phyloP scores from a whole-genome alignment of 208 protist species.

The Leishmania martiniquensis region DNA sequence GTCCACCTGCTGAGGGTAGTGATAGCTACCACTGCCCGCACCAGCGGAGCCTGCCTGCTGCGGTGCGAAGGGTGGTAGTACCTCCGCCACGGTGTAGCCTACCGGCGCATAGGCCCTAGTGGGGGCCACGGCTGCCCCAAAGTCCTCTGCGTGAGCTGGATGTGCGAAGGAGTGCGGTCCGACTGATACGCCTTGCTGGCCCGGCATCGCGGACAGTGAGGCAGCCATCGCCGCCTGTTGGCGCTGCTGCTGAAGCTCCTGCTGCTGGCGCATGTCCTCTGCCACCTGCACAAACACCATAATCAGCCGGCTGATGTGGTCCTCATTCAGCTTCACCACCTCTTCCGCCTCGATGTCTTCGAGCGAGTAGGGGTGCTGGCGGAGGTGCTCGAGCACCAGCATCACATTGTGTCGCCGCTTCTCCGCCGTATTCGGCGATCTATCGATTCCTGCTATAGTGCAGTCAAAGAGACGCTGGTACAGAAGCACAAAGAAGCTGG shows the following conservation, averaged over 20 bases:
- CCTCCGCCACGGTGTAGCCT: conserved; percentile 54
- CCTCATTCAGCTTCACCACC: conserved; percentile 79
- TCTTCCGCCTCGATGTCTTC: conserved; percentile 67
- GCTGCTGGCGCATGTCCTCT: conserved; percentile 31
- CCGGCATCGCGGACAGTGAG: not conserved
- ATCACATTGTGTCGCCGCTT: conserved; percentile 80
- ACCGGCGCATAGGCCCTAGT: conserved; percentile 25
- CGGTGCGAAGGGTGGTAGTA: conserved; percentile 17
- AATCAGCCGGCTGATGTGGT: conserved; percentile 84
- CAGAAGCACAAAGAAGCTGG: conserved; percentile 86
- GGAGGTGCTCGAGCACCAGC: conserved; percentile 77
- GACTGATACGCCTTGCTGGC: not conserved
- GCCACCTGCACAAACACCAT: conserved; percentile 78
- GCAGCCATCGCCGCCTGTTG: not conserved
- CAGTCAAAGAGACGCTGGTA: conserved; percentile 85
- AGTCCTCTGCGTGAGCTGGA: not conserved
- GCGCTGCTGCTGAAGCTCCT: conserved; percentile 17
- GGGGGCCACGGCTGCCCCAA: not conserved
- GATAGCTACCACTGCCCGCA: not conserved
- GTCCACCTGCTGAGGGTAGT: conserved; percentile 4
- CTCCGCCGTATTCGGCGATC: conserved; percentile 68
- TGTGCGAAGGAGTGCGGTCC: not conserved
- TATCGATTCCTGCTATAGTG: conserved; percentile 69
- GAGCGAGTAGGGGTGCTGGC: conserved; percentile 56
- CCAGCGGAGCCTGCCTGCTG: conserved; percentile 2